Evolutionary conservation across 225 moss, liverwort and hornwort genomes (phyloP).

Genomic region (Pseudisothecium myosuroides): DNA sequence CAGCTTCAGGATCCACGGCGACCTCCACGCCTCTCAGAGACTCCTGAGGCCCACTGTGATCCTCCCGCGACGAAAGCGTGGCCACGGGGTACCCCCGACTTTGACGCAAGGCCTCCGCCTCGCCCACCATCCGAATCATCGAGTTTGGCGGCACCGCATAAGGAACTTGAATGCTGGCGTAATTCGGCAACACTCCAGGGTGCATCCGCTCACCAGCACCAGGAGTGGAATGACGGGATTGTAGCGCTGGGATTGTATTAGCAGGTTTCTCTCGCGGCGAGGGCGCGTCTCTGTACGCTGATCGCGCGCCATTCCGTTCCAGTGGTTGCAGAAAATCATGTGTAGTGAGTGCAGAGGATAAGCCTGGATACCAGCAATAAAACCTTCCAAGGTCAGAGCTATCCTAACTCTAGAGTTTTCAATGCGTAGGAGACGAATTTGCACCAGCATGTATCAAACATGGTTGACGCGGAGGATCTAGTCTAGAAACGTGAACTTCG

Average conservation of each 20-base stretch:
- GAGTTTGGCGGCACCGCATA: slow-evolving; percentile 26
- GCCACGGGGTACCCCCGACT: slow-evolving; percentile 24
- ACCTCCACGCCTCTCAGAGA: slow-evolving; percentile 27
- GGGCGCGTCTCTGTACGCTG: slow-evolving; percentile 31
- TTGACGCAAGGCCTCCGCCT: slow-evolving; percentile 34
- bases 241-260: background rate
- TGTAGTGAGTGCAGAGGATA: slow-evolving; percentile 49
- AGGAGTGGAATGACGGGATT: slow-evolving; percentile 16
- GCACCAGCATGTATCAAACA: background rate
- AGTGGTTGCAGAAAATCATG: slow-evolving; percentile 71
- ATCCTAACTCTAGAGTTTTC: background rate
- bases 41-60: slow-evolving; percentile 20
- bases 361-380: slow-evolving; percentile 7
- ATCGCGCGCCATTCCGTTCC: slow-evolving; percentile 34
- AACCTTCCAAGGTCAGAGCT: background rate
- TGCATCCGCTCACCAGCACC: slow-evolving; percentile 23
- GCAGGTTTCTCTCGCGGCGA: slow-evolving; percentile 22
- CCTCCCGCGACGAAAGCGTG: slow-evolving; percentile 36
- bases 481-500: background rate
- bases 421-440: background rate
- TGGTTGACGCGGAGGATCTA: background rate
- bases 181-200: slow-evolving; percentile 9
- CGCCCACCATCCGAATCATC: slow-evolving; percentile 42
- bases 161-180: slow-evolving; percentile 21
- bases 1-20: slow-evolving; percentile 35